Conservation (phyloP, 495 filamentous ascomycete genomes). For the Coniosporium apollinis region DNA sequence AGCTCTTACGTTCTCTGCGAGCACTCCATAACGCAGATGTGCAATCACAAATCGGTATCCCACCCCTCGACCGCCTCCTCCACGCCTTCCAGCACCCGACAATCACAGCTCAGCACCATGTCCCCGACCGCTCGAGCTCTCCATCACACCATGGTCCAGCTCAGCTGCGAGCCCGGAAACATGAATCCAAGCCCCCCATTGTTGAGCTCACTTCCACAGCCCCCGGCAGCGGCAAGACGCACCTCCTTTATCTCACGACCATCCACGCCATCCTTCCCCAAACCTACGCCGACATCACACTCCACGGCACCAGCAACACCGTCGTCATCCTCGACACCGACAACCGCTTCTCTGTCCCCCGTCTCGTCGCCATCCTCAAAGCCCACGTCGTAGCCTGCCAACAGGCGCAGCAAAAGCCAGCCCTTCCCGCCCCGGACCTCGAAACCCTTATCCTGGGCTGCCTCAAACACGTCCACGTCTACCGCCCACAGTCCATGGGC, state of each 20-base stretch:
- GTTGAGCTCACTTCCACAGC: slow-evolving; percentile 40
- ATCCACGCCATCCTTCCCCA: slow-evolving; percentile 39
- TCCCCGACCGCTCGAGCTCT: slow-evolving; percentile 16
- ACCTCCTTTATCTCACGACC: slow-evolving; percentile 52
- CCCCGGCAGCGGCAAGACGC: slow-evolving; percentile 43
- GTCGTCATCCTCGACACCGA: slow-evolving; percentile 58
- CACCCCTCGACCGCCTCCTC: slow-evolving; percentile 33
- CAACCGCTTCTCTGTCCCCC: slow-evolving; percentile 43
- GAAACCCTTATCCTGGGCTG: slow-evolving; percentile 12
- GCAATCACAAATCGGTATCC: slow-evolving; percentile 23
- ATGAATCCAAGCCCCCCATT: slow-evolving; percentile 27
- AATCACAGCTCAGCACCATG: slow-evolving; percentile 1
- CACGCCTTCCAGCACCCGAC: slow-evolving; percentile 1
- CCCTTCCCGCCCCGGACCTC: not conserved
- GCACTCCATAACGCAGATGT: not conserved
- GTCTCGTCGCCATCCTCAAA: slow-evolving; percentile 30
- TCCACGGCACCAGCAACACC: slow-evolving; percentile 36
- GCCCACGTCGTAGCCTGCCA: slow-evolving; percentile 6
- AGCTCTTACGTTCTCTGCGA: not conserved
- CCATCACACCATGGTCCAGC: slow-evolving; percentile 12
- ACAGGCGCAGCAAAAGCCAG: not conserved
- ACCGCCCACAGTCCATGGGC: slow-evolving; percentile 36
- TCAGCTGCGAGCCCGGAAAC: not conserved
- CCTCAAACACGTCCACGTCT: slow-evolving; percentile 31
- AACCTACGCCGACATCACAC: slow-evolving; percentile 15